These are phyloP conservation scores for Penicillium dipodomyicola DNA, from an alignment of 495 filamentous ascomycete species.

Conservation along the genomic window DNA sequence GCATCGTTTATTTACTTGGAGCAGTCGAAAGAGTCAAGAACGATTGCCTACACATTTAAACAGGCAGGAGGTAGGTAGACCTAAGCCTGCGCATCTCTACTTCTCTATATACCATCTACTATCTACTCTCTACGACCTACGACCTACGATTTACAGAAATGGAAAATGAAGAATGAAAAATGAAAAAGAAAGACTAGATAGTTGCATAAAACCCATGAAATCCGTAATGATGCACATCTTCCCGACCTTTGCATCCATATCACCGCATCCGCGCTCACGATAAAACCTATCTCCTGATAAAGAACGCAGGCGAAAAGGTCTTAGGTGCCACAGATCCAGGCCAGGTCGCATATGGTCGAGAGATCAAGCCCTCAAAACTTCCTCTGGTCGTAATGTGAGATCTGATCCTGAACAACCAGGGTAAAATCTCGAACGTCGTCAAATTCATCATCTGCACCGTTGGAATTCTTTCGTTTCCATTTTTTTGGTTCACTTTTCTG, in stretches of 20 bases:
- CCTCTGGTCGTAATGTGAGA: not conserved
- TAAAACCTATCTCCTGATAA: not conserved
- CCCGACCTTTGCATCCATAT: not conserved
- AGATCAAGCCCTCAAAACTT: slow-evolving; percentile 1
- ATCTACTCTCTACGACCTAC: not conserved
- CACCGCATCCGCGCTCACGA: not conserved
- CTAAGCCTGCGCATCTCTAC: not conserved
- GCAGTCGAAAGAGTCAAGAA: not conserved
- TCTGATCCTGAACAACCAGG: not conserved
- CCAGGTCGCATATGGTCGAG: not conserved
- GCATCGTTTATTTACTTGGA: not conserved
- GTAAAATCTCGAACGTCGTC: not conserved
- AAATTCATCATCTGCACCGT: not conserved
- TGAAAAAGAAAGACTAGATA: not conserved
- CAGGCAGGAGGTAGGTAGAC: not conserved
- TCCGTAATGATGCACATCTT: not conserved
- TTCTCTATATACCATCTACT: not conserved
- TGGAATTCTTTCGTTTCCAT: slow-evolving; percentile 8
- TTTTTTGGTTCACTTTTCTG: not conserved
- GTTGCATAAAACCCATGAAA: not conserved
- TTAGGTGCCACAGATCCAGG: not conserved
- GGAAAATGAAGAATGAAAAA: not conserved
- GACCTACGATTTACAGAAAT: not conserved
- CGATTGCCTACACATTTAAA: not conserved
- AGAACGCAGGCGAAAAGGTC: not conserved